These are phyloP conservation scores for Penicillium thymicola DNA, from an alignment of 2,329 filamentous ascomycete species.

Conservation along the genomic window DNA sequence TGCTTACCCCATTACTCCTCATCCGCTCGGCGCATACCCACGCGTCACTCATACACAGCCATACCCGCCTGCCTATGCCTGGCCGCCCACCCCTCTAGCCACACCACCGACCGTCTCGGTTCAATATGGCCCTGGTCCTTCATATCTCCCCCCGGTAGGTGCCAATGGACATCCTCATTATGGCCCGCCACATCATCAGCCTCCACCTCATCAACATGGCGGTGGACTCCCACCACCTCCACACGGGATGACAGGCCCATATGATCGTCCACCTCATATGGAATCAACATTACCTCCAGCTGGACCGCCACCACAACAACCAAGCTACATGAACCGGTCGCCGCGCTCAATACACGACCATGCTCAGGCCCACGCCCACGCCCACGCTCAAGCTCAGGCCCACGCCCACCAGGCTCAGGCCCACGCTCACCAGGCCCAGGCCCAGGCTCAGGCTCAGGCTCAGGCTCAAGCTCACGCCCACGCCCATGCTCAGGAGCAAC, in stretches of 20 bases:
- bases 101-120: conserved; percentile 42
- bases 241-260: conserved; percentile 27
- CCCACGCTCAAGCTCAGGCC: conserved; percentile 16
- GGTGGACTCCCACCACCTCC: conserved; percentile 26
- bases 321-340: conserved; percentile 27
- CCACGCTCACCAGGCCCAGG: conserved; percentile 12
- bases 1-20: conserved; percentile 51
- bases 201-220: conserved; percentile 23
- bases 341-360: conserved; percentile 27
- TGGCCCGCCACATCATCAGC: conserved; percentile 28
- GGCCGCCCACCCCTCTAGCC: conserved; percentile 45
- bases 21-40: conserved; percentile 55
- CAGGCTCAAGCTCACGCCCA: conserved; percentile 19
- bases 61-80: conserved; percentile 43
- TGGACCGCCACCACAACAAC: conserved; percentile 21
- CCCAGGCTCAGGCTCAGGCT: background rate
- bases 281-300: conserved; percentile 30
- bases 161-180: conserved; percentile 34
- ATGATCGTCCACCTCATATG: conserved; percentile 35
- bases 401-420: conserved; percentile 13
- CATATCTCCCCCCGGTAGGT: conserved; percentile 39
- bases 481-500: conserved; percentile 22
- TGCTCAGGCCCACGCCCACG: conserved; percentile 22
- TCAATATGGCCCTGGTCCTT: conserved; percentile 28
- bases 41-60: conserved; percentile 41